A percentile compares a stretch with the other conserved stretches of the same genome.
phyloP scores from a whole-genome alignment of 176 grass and related monocot genomes.

The Phoenix roebelenii region DNA sequence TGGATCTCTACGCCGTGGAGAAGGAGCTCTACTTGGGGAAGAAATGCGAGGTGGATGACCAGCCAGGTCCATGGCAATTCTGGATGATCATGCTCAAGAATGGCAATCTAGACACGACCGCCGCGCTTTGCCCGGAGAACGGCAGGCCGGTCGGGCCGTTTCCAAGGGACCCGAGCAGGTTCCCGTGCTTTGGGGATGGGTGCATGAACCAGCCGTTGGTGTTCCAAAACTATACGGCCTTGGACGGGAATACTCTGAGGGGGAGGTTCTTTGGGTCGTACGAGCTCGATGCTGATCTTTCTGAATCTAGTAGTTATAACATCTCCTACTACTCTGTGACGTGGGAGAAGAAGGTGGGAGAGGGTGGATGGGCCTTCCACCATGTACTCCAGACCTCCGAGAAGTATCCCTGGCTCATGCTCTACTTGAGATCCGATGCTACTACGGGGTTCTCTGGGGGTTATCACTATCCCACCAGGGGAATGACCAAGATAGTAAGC shows the following conservation, averaged over 20 bases:
- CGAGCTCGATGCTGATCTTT: constrained; percentile 40
- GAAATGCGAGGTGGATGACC: constrained; percentile 50
- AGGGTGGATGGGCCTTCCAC: constrained; percentile 66
- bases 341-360: constrained; percentile 64
- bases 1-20: constrained; percentile 46
- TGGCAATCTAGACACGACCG: constrained; percentile 74
- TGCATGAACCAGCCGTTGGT: constrained; percentile 97
- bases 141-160: constrained; percentile 56
- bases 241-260: constrained; percentile 30
- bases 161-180: constrained; percentile 33
- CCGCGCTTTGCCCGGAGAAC: constrained; percentile 54
- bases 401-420: constrained; percentile 94
- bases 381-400: constrained; percentile 50
- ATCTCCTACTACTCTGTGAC: constrained; percentile 57
- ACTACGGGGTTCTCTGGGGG: constrained; percentile 80
- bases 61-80: constrained; percentile 61
- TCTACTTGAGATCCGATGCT: constrained; percentile 82
- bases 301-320: background rate
- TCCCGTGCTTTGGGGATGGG: constrained; percentile 65
- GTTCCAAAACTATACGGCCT: constrained; percentile 60
- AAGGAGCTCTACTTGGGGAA: constrained; percentile 81
- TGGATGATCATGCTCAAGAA: constrained; percentile 99
- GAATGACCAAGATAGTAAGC: constrained; percentile 89
- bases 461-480: constrained; percentile 88
- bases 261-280: constrained; percentile 63